phyloP scores from a whole-genome alignment of 345 rosid species.

The Salix purpurea region DNA sequence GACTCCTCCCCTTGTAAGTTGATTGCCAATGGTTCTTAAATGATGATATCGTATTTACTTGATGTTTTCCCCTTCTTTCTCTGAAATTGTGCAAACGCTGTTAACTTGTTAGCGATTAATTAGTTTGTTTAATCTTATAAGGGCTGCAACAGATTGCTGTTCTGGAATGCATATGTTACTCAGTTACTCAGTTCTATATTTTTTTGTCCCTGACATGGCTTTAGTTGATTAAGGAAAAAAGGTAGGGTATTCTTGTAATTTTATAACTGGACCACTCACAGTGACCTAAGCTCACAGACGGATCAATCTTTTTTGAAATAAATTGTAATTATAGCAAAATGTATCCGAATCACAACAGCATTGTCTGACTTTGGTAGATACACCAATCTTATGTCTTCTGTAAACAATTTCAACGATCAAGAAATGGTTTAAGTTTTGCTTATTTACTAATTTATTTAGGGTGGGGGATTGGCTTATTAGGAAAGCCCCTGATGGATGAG shows the following conservation, averaged over 20 bases:
- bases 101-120: not conserved
- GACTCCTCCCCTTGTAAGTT: conserved; percentile 98
- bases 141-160: not conserved
- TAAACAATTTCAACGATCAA: not conserved
- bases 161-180: not conserved
- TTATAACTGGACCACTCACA: not conserved
- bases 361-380: not conserved
- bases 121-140: not conserved
- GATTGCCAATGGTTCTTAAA: conserved; percentile 19
- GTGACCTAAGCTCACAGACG: not conserved
- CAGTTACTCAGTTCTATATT: not conserved
- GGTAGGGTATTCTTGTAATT: not conserved
- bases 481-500: not conserved
- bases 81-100: not conserved
- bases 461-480: not conserved
- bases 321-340: not conserved
- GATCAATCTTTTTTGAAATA: not conserved
- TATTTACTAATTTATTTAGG: not conserved
- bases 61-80: not conserved
- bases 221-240: not conserved
- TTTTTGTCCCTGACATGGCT: not conserved
- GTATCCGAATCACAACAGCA: not conserved
- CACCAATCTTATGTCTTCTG: not conserved
- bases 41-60: conserved; percentile 7
- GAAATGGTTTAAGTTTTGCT: not conserved